Evolutionary conservation across 2,329 filamentous ascomycete genomes (phyloP), one percentile per base, ranked within the genome.

Genomic region (Sporothrix protearum): DNA sequence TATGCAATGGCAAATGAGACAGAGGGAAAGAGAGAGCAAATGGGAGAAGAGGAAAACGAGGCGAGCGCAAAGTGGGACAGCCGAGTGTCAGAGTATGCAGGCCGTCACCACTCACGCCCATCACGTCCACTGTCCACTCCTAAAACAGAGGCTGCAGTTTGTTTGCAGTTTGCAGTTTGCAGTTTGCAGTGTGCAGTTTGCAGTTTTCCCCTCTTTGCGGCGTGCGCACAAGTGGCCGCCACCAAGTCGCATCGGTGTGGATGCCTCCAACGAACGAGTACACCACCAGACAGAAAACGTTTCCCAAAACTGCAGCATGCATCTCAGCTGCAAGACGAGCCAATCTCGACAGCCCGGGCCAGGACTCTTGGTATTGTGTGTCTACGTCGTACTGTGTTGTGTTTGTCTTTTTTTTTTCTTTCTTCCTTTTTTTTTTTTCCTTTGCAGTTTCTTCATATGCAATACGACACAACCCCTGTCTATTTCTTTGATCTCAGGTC

Each of bases 301-400:
- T 28, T 36, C 57, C 57, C 19, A 63, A 63, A 64, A 64, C 59
- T 63, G 36, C 59, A 64, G n/a, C 36, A 64, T 64, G 59, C 59
- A 64, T 10, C 22, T 25, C 36, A 45, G 59, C 59, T 45, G 36
- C 59, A 64, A 36, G 33, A 28, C 36, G 36, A 45, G 59, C 10
- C 36, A 42, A 28, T 45, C 10, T 64, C n/a, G 59, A 42, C 59
- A 28, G 59, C n/a, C 59, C 33, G 36, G 9, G 8, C 57, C 8
- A 30, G 7, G 14, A 16, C 12, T 53, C 25, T 53, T 25, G n/a
- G 25, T 14, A 39, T 19, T 59, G n/a, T 36, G 55, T 19, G 5
- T 59, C 28, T 59, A 36, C 19, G 25, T 36, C 12, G 39, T 8
- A n/a, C n/a, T n/a, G n/a, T n/a, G n/a, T n/a, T n/a, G n/a, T n/a